Conservation (phyloP, 2,329 filamentous ascomycete species). For the Exophiala xenobiotica region DNA sequence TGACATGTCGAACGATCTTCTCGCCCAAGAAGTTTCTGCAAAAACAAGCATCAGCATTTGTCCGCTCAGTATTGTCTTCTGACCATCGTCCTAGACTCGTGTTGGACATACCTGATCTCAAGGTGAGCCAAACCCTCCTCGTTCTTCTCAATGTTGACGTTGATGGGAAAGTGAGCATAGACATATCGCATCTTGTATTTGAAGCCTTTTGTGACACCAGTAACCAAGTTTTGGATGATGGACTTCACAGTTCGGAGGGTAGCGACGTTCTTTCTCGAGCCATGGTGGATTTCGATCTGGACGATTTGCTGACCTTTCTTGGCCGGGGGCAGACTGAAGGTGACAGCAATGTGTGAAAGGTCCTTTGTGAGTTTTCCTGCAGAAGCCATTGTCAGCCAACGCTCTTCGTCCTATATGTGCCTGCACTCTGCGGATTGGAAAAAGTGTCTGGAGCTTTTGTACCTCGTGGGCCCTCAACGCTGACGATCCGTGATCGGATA, state of each 20-base stretch:
- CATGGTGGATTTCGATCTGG: constrained; percentile 98
- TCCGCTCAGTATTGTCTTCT: constrained; percentile 22
- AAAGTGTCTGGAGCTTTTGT: constrained; percentile 38
- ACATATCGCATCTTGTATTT: constrained; percentile 99
- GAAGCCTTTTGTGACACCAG: constrained; percentile 98
- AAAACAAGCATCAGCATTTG: constrained; percentile 29
- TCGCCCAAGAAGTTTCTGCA: constrained; percentile 94
- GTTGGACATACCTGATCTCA: constrained; percentile 85
- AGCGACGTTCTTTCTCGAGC: constrained; percentile 94
- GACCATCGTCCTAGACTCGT: too few species aligned
- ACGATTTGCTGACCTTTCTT: constrained; percentile 54
- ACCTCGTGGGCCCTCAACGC: constrained; percentile 95
- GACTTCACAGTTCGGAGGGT: constrained; percentile 97
- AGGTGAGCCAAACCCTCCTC: constrained; percentile 82
- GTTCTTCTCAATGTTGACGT: constrained; percentile 99
- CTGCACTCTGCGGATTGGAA: not conserved
- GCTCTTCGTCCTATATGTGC: not conserved
- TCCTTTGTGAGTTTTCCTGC: constrained; percentile 94
- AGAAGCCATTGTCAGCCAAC: constrained; percentile 17
- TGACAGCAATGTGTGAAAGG: constrained; percentile 93
- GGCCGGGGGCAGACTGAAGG: constrained; percentile 85
- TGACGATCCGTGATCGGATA: constrained; percentile 96
- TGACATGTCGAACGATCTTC: constrained; percentile 94
- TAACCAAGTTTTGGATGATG: constrained; percentile 97
- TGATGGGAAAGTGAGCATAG: constrained; percentile 99